A percentile compares a stretch with the other conserved stretches of the same genome.
Conservation (phyloP, 2,329 filamentous ascomycete species). For the Diaporthe capsici region DNA sequence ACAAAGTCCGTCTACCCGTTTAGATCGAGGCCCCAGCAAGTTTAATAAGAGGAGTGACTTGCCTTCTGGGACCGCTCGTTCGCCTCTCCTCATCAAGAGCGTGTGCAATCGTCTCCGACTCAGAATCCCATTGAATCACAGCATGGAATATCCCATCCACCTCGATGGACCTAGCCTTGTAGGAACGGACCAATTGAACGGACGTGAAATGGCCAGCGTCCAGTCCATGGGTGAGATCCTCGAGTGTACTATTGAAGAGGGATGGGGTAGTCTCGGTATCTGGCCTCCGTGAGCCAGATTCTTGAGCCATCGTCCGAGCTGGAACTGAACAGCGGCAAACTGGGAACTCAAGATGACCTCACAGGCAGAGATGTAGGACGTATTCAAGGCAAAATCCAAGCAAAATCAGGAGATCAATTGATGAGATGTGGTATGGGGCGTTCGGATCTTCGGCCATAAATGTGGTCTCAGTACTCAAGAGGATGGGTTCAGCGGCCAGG, state of each 20-base stretch:
- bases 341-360: not conserved
- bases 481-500: not conserved
- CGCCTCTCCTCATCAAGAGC: constrained; percentile 51
- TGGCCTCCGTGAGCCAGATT: not conserved
- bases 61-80: constrained; percentile 50
- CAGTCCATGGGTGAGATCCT: constrained; percentile 51
- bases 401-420: not conserved
- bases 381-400: not conserved
- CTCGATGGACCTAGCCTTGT: constrained; percentile 49
- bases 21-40: not conserved
- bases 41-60: not conserved
- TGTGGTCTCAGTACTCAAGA: not conserved
- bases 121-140: constrained; percentile 55
- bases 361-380: not conserved
- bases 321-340: not conserved
- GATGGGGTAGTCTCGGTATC: constrained; percentile 45
- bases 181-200: constrained; percentile 52
- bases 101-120: constrained; percentile 55
- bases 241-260: constrained; percentile 51
- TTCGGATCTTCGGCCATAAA: not conserved
- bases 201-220: constrained; percentile 52
- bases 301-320: not conserved
- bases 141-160: constrained; percentile 51
- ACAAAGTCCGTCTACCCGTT: not conserved
- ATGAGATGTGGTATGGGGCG: not conserved